Conservation (phyloP, 2,329 filamentous ascomycete species). For the Cladosporium halotolerans region DNA sequence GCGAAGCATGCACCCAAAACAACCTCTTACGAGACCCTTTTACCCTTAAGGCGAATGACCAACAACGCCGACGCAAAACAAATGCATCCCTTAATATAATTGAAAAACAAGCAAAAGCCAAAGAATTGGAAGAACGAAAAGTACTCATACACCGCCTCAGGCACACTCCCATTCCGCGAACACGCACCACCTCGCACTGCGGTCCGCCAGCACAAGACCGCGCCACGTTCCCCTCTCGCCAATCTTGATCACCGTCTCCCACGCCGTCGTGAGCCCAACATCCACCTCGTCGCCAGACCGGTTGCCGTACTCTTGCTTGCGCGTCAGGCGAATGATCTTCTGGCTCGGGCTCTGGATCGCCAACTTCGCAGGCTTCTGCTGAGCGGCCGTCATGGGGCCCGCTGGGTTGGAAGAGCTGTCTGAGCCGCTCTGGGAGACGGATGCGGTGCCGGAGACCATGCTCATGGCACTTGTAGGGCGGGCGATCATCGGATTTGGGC, state of each 20-base stretch:
- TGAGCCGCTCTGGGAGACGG: constrained; percentile 46
- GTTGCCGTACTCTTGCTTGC: constrained; percentile 59
- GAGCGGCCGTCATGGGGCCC: constrained; percentile 44
- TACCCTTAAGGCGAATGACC: too few relatives aligned
- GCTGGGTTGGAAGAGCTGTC: constrained; percentile 51
- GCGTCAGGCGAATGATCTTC: constrained; percentile 83
- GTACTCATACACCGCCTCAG: constrained; percentile 21
- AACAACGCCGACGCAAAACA: too few relatives aligned
- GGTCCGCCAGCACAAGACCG: constrained; percentile 73
- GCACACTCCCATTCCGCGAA: constrained; percentile 77
- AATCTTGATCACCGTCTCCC: constrained; percentile 90
- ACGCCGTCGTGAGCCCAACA: constrained; percentile 63
- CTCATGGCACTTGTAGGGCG: constrained; percentile 55
- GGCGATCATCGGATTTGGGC: constrained; percentile 44
- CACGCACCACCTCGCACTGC: constrained; percentile 83
- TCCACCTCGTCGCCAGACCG: constrained; percentile 45
- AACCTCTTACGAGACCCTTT: too few relatives aligned
- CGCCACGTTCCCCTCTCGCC: constrained; percentile 76
- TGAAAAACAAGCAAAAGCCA: background rate
- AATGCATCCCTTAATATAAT: too few relatives aligned
- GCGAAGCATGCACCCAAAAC: too few relatives aligned
- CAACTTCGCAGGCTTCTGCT: constrained; percentile 82
- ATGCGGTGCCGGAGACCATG: constrained; percentile 51
- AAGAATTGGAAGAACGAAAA: background rate
- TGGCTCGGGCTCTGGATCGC: constrained; percentile 91